phyloP scores from a whole-genome alignment of 1,284 basidiomycete genomes.

The Sporisorium iseilematis-ciliati region DNA sequence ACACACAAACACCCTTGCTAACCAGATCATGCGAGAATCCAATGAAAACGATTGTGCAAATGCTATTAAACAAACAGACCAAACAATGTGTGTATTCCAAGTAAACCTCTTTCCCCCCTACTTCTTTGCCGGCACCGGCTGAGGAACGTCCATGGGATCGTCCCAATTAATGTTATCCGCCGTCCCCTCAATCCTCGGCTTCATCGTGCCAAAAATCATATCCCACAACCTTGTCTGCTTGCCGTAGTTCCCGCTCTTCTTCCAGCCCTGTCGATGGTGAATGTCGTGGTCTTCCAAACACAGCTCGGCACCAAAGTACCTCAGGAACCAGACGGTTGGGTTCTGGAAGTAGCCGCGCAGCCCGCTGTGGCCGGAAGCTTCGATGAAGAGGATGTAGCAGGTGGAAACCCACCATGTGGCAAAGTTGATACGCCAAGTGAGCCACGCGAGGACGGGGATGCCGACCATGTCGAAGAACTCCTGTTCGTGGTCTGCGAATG shows the following conservation, averaged over 20 bases:
- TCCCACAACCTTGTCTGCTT: conserved; percentile 68
- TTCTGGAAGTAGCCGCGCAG: conserved; percentile 59
- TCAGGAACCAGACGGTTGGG: conserved; percentile 53
- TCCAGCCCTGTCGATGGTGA: conserved; percentile 68
- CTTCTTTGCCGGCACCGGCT: conserved; percentile 1
- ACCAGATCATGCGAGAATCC: too few relatives aligned
- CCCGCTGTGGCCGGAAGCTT: conserved; percentile 57
- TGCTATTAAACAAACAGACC: too few relatives aligned
- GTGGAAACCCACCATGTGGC: conserved; percentile 44
- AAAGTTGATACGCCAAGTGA: conserved; percentile 52
- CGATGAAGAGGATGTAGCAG: conserved; percentile 41
- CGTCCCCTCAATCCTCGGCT: conserved; percentile 55
- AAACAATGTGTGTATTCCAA: too few relatives aligned
- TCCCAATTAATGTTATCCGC: conserved; percentile 44
- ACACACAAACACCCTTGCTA: too few relatives aligned
- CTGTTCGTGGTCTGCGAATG: conserved; percentile 61
- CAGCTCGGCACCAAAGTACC: conserved; percentile 55
- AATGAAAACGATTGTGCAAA: too few relatives aligned
- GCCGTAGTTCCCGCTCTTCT: conserved; percentile 59
- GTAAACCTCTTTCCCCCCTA: background rate
- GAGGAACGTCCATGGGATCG: conserved; percentile 28
- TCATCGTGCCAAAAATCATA: conserved; percentile 60
- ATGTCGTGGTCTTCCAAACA: conserved; percentile 68
- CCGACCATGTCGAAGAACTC: conserved; percentile 60
- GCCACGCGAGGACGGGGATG: conserved; percentile 54